Evolutionary conservation across 176 grass and related monocot genomes (phyloP).

Genomic region (Raddia guianensis): DNA sequence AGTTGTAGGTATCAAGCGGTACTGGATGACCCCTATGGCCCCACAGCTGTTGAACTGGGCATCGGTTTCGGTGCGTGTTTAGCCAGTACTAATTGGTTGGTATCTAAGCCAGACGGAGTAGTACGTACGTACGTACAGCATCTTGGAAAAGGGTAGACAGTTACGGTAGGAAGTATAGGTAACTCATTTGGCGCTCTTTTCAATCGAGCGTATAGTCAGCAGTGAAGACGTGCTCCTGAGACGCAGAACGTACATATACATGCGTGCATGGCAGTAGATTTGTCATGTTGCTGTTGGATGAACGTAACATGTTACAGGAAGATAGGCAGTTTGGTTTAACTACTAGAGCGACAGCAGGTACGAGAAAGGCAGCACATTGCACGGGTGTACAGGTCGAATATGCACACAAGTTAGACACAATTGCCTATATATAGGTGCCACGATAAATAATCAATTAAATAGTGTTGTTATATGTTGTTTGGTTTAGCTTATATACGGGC

Average conservation of each 20-base stretch:
- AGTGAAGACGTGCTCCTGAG: neutral
- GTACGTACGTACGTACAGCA: neutral
- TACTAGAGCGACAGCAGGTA: neutral
- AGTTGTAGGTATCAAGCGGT: too few relatives aligned
- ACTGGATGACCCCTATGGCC: too few relatives aligned
- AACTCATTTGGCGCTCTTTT: neutral
- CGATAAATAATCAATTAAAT: too few relatives aligned
- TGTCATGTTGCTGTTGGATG: slow-evolving; percentile 19
- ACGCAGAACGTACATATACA: neutral
- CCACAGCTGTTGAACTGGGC: too few relatives aligned
- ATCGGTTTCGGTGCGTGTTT: too few relatives aligned
- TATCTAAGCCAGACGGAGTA: too few relatives aligned
- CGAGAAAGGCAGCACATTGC: neutral
- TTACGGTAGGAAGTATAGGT: neutral
- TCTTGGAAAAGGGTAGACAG: neutral
- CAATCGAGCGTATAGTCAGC: neutral
- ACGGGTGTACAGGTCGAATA: neutral
- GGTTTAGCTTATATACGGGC: too few relatives aligned
- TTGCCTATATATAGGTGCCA: too few relatives aligned
- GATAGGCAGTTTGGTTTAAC: neutral
- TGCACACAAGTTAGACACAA: neutral
- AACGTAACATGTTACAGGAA: neutral
- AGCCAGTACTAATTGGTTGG: too few relatives aligned
- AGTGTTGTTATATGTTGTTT: too few relatives aligned
- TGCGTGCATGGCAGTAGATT: neutral